Evolutionary conservation across 306 rosid genomes (phyloP).

Genomic region (Gleditsia sinensis): DNA sequence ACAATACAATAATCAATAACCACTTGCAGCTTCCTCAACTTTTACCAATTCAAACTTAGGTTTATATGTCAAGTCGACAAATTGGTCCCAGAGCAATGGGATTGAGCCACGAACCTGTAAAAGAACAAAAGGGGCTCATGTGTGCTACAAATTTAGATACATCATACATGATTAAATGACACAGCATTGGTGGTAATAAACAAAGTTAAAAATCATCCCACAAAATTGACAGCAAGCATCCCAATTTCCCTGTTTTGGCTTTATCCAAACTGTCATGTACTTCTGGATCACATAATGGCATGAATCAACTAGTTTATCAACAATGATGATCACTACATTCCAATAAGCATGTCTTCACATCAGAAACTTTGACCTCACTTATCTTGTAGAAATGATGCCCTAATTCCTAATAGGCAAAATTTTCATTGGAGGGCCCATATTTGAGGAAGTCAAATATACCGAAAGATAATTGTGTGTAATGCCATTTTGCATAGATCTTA

Average conservation of each 20-base stretch:
- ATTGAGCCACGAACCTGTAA: slow-evolving; percentile 92
- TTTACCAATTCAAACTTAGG: slow-evolving; percentile 80
- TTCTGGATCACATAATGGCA: slow-evolving; percentile 18
- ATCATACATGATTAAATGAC: slow-evolving; percentile 13
- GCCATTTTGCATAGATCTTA: slow-evolving; percentile 20
- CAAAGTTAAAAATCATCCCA: slow-evolving; percentile 23
- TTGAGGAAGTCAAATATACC: slow-evolving; percentile 13
- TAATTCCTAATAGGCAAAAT: slow-evolving; percentile 8
- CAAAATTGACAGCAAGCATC: slow-evolving; percentile 23
- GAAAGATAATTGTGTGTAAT: slow-evolving; percentile 3
- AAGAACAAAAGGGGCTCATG: slow-evolving; percentile 28
- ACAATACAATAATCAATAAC: slow-evolving; percentile 34
- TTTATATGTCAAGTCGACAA: slow-evolving; percentile 93
- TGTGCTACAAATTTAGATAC: slow-evolving; percentile 19
- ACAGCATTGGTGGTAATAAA: not conserved
- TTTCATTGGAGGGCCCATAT: slow-evolving; percentile 10
- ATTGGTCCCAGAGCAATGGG: slow-evolving; percentile 89
- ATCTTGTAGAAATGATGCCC: not conserved
- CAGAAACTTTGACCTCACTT: not conserved
- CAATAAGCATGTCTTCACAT: slow-evolving; percentile 3
- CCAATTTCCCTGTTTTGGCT: slow-evolving; percentile 20
- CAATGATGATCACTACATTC: slow-evolving; percentile 16
- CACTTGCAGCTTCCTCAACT: slow-evolving; percentile 86
- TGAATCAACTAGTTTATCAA: slow-evolving; percentile 22
- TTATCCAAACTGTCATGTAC: slow-evolving; percentile 12